phyloP scores from a whole-genome alignment of 352 stramenopile genomes.

The Pythium vanterpoolii region DNA sequence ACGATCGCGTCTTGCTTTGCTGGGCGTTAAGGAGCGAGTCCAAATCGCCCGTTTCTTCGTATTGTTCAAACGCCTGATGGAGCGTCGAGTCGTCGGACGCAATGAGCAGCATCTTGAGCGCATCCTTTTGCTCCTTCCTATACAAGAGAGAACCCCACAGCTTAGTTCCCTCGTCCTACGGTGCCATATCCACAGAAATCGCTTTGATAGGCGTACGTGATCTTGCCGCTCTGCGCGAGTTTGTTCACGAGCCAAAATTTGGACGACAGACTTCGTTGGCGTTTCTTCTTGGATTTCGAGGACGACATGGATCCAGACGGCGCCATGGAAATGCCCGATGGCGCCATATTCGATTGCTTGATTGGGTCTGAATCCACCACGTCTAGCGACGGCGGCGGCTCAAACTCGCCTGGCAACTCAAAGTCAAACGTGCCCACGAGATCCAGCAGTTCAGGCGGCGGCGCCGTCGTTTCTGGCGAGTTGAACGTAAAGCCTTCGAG shows the following conservation, averaged over 20 bases:
- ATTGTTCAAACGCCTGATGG: constrained; percentile 72
- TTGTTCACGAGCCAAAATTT: constrained; percentile 88
- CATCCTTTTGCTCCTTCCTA: constrained; percentile 77
- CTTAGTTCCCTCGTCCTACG: background rate
- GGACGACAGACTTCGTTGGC: constrained; percentile 69
- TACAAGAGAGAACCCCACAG: background rate
- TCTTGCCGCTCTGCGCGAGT: constrained; percentile 71
- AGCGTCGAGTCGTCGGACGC: constrained; percentile 67
- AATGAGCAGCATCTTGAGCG: constrained; percentile 78
- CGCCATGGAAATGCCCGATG: constrained; percentile 1
- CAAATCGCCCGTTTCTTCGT: constrained; percentile 77
- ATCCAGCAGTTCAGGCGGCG: constrained; percentile 61
- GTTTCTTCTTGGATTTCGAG: constrained; percentile 50
- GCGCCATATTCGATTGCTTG: constrained; percentile 14
- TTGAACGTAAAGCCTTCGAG: constrained; percentile 50
- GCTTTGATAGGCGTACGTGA: constrained; percentile 35
- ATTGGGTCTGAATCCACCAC: constrained; percentile 11
- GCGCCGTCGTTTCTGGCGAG: constrained; percentile 31
- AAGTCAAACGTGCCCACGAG: constrained; percentile 72
- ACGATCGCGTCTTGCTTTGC: constrained; percentile 60
- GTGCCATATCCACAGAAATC: background rate
- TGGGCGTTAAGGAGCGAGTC: constrained; percentile 70
- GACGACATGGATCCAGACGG: constrained; percentile 21
- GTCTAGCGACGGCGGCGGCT: constrained; percentile 15
- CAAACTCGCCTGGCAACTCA: constrained; percentile 42